Conservation (phyloP, 805 yeast species). For the Sugiyamaella mastotermitis region DNA sequence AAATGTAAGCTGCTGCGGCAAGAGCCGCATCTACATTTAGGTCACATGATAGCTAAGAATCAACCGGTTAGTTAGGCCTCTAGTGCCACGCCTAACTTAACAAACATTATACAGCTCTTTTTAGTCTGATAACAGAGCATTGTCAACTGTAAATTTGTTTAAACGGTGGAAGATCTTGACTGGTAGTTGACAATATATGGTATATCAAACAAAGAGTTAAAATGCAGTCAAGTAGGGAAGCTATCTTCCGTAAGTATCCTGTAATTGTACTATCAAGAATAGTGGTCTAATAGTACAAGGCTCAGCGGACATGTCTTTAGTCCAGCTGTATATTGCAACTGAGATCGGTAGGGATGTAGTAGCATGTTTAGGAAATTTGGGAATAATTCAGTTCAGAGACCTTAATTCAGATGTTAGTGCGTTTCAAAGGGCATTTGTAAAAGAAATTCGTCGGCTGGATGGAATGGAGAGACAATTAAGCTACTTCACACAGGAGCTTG, state of each 20-base stretch:
- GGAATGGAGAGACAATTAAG: conserved; percentile 70
- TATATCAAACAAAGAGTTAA: background rate
- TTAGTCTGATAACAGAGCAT: no score
- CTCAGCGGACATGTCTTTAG: conserved; percentile 96
- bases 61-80: no score
- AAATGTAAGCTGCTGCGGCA: no score
- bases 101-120: no score
- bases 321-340: conserved; percentile 83
- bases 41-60: no score
- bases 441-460: conserved; percentile 77
- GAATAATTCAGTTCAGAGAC: conserved; percentile 82
- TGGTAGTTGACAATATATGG: no score
- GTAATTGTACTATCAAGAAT: background rate
- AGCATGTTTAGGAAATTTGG: conserved; percentile 75
- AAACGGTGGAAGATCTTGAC: no score
- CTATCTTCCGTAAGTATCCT: conserved; percentile 23
- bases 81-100: no score
- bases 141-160: no score
- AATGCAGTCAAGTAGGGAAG: conserved; percentile 16
- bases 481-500: conserved; percentile 27
- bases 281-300: conserved; percentile 27
- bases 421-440: conserved; percentile 84
- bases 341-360: conserved; percentile 84
- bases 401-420: conserved; percentile 63
- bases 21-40: no score